Evolutionary conservation across 2,329 filamentous ascomycete species (phyloP).

Genomic region (Cercospora nicotianae): DNA sequence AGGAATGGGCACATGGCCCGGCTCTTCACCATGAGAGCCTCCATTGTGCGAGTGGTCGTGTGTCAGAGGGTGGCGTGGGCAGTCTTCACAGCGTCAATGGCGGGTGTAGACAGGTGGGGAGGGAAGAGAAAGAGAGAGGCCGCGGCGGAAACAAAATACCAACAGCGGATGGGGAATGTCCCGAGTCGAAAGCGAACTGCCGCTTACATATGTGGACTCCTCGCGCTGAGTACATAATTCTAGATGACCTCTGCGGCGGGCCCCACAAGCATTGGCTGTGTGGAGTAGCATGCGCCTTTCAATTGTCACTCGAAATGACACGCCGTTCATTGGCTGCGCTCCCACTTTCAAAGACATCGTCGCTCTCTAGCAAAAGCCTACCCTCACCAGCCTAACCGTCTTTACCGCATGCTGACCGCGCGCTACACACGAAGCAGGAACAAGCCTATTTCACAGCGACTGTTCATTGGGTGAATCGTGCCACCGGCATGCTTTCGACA

Average conservation of each 20-base stretch:
- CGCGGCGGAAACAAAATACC: background rate
- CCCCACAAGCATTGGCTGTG: constrained; percentile 5
- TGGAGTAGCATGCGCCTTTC: constrained; percentile 7
- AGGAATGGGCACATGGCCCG: constrained; percentile 97
- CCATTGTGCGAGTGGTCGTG: constrained; percentile 60
- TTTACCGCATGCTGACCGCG: constrained; percentile 1
- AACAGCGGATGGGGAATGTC: background rate
- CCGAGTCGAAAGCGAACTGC: background rate
- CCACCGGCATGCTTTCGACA: constrained; percentile 1
- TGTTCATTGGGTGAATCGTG: constrained; percentile 1
- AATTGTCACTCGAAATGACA: constrained; percentile 7
- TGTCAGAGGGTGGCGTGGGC: background rate
- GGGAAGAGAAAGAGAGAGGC: background rate
- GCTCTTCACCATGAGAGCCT: constrained; percentile 90
- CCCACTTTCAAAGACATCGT: constrained; percentile 1
- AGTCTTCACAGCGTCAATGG: background rate
- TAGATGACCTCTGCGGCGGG: constrained; percentile 10
- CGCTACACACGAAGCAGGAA: background rate
- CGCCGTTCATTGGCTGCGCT: background rate
- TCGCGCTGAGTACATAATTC: constrained; percentile 1
- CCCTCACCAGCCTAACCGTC: background rate
- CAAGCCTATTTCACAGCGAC: constrained; percentile 1
- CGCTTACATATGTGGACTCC: constrained; percentile 9
- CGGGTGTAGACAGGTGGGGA: background rate
- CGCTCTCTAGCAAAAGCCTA: constrained; percentile 10